Conservation (phyloP, 2,329 filamentous ascomycete genomes). For the Hypoxylon sp. region DNA sequence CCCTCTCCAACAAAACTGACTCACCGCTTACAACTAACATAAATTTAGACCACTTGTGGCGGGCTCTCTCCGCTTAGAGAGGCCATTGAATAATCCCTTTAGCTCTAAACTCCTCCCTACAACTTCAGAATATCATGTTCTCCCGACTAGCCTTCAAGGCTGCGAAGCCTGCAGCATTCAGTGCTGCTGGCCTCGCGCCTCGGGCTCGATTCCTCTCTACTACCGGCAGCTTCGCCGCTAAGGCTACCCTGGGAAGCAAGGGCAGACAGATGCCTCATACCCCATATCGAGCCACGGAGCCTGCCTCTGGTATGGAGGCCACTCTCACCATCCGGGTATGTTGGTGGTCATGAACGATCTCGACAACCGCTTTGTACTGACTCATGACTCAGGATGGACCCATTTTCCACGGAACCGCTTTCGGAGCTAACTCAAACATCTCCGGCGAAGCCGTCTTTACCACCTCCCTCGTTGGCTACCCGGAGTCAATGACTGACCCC, state of each 20-base stretch:
- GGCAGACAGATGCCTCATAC: constrained; percentile 76
- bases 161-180: constrained; percentile 67
- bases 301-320: constrained; percentile 81
- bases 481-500: constrained; percentile 91
- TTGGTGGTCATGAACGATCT: constrained; percentile 37
- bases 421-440: constrained; percentile 96
- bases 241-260: constrained; percentile 76
- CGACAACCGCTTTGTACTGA: constrained; percentile 50
- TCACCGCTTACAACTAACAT: constrained; percentile 61
- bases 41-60: constrained; percentile 67
- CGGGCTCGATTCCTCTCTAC: constrained; percentile 59
- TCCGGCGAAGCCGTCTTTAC: constrained; percentile 99
- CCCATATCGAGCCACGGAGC: constrained; percentile 71
- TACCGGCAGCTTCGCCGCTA: constrained; percentile 56
- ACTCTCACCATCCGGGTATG: constrained; percentile 93
- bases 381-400: constrained; percentile 79
- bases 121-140: constrained; percentile 66
- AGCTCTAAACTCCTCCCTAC: constrained; percentile 40
- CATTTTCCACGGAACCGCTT: constrained; percentile 95
- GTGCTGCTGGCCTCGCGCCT: constrained; percentile 58
- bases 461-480: constrained; percentile 96
- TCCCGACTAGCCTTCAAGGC: constrained; percentile 68
- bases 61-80: constrained; percentile 64
- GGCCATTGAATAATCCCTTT: constrained; percentile 54
- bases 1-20: constrained; percentile 53